phyloP scores from a whole-genome alignment of 331 rosid genomes.

The Quercus phellos region DNA sequence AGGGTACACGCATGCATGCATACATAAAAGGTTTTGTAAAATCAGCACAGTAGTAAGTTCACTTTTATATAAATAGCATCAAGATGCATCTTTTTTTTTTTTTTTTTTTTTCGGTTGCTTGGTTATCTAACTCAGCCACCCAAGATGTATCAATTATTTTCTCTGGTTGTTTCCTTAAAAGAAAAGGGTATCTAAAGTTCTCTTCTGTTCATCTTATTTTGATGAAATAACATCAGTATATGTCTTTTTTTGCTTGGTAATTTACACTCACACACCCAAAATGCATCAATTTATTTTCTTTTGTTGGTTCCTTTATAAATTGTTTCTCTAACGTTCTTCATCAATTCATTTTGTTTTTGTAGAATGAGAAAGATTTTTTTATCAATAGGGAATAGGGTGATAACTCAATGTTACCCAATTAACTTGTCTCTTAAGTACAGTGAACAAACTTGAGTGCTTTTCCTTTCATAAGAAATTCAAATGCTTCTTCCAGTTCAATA shows the following conservation, averaged over 20 bases:
- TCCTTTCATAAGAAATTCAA: not conserved
- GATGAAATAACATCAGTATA: not conserved
- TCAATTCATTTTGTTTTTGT: too few relatives aligned
- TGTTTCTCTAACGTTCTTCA: too few relatives aligned
- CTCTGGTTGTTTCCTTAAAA: not conserved
- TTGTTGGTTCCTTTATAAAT: too few relatives aligned
- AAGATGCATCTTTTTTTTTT: not conserved
- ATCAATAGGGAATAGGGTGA: not conserved
- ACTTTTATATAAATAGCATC: not conserved
- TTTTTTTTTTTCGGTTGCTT: not conserved
- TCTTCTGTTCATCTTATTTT: not conserved
- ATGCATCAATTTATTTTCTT: too few relatives aligned
- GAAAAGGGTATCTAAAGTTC: not conserved
- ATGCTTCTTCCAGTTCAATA: not conserved
- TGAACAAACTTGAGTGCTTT: not conserved
- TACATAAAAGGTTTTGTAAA: not conserved
- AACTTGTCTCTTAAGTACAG: not conserved
- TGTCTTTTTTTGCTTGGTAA: too few relatives aligned
- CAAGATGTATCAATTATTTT: not conserved
- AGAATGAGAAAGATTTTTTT: too few relatives aligned
- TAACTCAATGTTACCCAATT: not conserved
- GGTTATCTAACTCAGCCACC: too few relatives aligned
- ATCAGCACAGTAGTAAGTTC: too few relatives aligned
- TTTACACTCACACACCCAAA: too few relatives aligned
- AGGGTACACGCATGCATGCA: not conserved